Conservation (phyloP, 176 grass and related monocot genomes). For the Chrysopogon serrulatus region DNA sequence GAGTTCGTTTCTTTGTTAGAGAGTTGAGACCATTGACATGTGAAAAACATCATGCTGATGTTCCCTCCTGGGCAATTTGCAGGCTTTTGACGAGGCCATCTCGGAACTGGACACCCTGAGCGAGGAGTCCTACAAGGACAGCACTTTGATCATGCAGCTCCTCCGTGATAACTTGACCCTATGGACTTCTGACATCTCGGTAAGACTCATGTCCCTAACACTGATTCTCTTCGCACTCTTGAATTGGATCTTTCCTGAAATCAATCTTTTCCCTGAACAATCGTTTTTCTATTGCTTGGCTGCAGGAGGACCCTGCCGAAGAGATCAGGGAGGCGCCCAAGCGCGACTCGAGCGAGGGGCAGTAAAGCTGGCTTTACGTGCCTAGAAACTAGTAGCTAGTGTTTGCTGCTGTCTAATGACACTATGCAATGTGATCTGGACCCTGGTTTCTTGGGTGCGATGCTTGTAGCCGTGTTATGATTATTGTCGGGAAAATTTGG, state of each 20-base stretch:
- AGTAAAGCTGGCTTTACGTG: conserved; percentile 42
- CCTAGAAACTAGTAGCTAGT: conserved; percentile 42
- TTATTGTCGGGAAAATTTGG: conserved; percentile 27
- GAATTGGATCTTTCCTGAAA: not conserved
- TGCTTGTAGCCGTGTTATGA: conserved; percentile 18
- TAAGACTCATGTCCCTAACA: not conserved
- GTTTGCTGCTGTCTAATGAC: conserved; percentile 41
- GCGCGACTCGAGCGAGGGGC: conserved; percentile 24
- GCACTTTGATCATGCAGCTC: conserved; percentile 88
- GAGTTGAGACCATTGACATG: not conserved
- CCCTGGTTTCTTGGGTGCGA: conserved; percentile 34
- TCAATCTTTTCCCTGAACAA: not conserved
- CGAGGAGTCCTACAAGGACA: conserved; percentile 93
- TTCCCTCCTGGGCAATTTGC: not conserved
- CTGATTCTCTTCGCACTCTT: not conserved
- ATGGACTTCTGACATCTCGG: conserved; percentile 79
- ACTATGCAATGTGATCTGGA: conserved; percentile 34
- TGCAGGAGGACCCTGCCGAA: conserved; percentile 47
- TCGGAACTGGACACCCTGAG: conserved; percentile 85
- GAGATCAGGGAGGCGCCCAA: conserved; percentile 48
- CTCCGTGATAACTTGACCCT: conserved; percentile 88
- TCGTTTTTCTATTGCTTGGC: not conserved
- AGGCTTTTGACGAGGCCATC: conserved; percentile 92
- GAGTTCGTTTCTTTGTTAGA: not conserved
- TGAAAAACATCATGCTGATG: conserved; percentile 22